Conservation (phyloP, 495 filamentous ascomycete genomes). For the Bathelium albidoporum region DNA sequence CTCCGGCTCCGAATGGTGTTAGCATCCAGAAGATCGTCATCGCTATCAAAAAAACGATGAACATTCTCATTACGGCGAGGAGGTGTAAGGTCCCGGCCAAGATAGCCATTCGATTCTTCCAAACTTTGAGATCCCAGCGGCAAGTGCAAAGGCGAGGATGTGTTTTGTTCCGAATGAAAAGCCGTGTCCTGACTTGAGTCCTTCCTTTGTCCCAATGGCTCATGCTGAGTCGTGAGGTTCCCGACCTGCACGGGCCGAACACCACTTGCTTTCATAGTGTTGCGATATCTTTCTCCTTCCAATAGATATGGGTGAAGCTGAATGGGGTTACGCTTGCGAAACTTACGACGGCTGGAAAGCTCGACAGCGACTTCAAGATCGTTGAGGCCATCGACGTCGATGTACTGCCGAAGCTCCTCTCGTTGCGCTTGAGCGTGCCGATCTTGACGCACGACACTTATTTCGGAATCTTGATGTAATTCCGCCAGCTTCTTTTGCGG, state of each 20-base stretch:
- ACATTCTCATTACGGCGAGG: neutral
- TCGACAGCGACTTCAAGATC: neutral
- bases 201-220: neutral
- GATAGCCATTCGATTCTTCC: neutral
- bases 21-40: slow-evolving; percentile 23
- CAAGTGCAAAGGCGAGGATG: neutral
- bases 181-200: neutral
- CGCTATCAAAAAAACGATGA: neutral
- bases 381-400: neutral
- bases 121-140: neutral
- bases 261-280: slow-evolving; percentile 23
- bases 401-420: neutral
- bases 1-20: slow-evolving; percentile 10
- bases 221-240: neutral
- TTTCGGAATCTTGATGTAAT: neutral
- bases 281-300: slow-evolving; percentile 25
- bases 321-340: slow-evolving; percentile 25
- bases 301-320: slow-evolving; percentile 33
- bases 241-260: slow-evolving; percentile 21
- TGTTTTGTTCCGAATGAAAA: slow-evolving; percentile 10
- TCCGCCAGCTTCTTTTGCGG: neutral
- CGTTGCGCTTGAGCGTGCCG: neutral
- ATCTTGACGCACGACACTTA: neutral
- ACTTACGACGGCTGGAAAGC: slow-evolving; percentile 11
- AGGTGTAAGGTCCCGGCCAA: neutral